Base-by-base conservation (phyloP, 768 basidiomycete genomes). In the Boletus tylopilopsis region DNA sequence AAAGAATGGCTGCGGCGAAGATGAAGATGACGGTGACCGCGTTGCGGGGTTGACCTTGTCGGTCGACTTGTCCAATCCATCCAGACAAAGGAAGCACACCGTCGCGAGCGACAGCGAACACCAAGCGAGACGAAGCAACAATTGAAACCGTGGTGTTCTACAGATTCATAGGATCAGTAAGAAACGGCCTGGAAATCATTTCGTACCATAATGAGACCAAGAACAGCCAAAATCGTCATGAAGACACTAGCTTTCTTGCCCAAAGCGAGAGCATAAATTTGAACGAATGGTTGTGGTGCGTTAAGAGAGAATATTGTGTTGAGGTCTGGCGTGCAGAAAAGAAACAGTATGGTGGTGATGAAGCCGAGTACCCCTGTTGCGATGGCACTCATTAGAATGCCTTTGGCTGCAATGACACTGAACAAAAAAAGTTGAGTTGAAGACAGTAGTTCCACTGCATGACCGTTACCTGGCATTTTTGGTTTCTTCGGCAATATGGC, bases 71-170 rank as follows among this genome's bases (percentile, higher is more conserved):
- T 37, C 88, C 83, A 45, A 96, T 87, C 93, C 92, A 95, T 12
- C 70, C 51, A 0, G 89, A 92, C 40, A 89, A 64, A 1, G 94
- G 93, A 11, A 96, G 73, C 0, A 94, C 90, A 24, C 93, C 93
- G 58, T 96, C 94, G 45, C 94, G 85, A n/a, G 93, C 93, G 38
- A 96, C 87, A 9, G 93, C 94, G 61, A 89, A 96, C 34, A 96
- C 78, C 23, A 96, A 77, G 5, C 93, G 81, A 12, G 91, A 94
- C 12, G 91, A 81, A 2, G 94, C 93, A 18, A 94, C 90, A 49
- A 95, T 83, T 16, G 89, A 81, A 37, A 94, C 79, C 55, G 85
- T 90, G 1, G 92, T 92, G 66, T 89, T 94, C 87, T 91, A 58
- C 4, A 4, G 21, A 16, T 29, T 21, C 30, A 23, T 39, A 34